A percentile compares a stretch with the other conserved stretches of the same genome.
Conservation (phyloP, 2,329 filamentous ascomycete genomes). For the Neopestalotiopsis rosae region DNA sequence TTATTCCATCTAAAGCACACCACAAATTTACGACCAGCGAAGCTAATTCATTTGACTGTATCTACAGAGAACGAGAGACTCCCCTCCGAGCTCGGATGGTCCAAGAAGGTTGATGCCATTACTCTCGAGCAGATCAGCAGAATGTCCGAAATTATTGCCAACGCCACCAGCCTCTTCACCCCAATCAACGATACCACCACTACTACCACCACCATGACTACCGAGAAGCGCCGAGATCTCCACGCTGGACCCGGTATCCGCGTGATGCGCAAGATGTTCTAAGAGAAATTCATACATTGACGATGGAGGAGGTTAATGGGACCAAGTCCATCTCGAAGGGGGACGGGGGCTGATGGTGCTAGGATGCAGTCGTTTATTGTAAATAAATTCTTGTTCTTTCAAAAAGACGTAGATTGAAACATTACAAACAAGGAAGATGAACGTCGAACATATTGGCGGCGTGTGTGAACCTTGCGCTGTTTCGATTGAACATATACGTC, state of each 20-base stretch:
- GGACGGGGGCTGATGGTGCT: too few species aligned
- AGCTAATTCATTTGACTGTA: not conserved
- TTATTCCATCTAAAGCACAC: not conserved
- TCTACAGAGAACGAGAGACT: conserved; percentile 16
- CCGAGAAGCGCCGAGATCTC: not conserved
- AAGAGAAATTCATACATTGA: not conserved
- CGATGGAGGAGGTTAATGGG: too few species aligned
- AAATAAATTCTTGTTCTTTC: too few species aligned
- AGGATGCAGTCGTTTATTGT: too few species aligned
- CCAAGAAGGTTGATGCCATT: conserved; percentile 13
- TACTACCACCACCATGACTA: not conserved
- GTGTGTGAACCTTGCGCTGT: too few species aligned
- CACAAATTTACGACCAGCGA: not conserved
- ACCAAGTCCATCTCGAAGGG: too few species aligned
- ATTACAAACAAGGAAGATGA: too few species aligned
- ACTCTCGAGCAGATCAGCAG: not conserved
- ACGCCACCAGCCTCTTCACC: conserved; percentile 1
- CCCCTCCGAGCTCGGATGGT: conserved; percentile 14
- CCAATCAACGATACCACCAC: not conserved
- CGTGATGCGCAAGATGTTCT: not conserved
- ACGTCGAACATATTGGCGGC: too few species aligned
- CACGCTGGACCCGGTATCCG: not conserved
- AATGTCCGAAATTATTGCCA: not conserved
- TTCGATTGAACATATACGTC: too few species aligned
- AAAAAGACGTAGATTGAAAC: too few species aligned